Conservation (phyloP, 768 basidiomycete genomes). For the Russula griseocarnosa region DNA sequence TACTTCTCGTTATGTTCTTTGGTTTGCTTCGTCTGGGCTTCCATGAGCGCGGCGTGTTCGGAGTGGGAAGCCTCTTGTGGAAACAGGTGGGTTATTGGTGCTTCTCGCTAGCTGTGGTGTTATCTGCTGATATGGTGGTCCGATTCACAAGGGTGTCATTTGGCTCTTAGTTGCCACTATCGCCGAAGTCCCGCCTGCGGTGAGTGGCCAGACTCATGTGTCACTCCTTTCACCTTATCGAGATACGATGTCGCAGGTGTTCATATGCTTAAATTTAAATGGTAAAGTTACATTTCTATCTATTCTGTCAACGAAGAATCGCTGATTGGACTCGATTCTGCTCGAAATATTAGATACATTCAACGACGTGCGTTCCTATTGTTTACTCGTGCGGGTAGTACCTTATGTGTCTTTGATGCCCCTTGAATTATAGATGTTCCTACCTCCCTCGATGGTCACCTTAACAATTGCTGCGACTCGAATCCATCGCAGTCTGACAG, state of each 20-base stretch:
- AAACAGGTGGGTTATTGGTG: neutral
- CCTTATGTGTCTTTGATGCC: neutral
- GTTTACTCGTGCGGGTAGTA: too few relatives aligned
- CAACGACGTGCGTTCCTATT: neutral
- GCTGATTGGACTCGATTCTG: neutral
- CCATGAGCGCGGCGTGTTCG: too few relatives aligned
- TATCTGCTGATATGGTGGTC: neutral
- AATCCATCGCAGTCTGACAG: neutral
- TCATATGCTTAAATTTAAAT: neutral
- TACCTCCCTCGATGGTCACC: neutral
- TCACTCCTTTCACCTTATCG: neutral
- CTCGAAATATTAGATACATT: neutral
- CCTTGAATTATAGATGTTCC: neutral
- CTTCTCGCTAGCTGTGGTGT: neutral
- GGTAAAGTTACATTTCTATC: neutral
- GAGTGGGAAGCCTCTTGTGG: neutral
- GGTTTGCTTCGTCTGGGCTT: neutral
- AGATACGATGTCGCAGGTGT: neutral
- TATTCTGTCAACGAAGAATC: neutral
- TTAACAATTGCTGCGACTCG: neutral
- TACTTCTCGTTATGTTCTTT: constrained; percentile 1
- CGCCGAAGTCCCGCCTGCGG: neutral
- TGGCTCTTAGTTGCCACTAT: constrained; percentile 2
- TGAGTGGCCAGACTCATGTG: neutral
- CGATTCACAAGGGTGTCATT: neutral